A percentile compares a stretch with the other conserved stretches of the same genome.
These are phyloP conservation scores for Cotoneaster glaucophyllus DNA, from an alignment of 306 rosid genomes.

Conservation along the genomic window DNA sequence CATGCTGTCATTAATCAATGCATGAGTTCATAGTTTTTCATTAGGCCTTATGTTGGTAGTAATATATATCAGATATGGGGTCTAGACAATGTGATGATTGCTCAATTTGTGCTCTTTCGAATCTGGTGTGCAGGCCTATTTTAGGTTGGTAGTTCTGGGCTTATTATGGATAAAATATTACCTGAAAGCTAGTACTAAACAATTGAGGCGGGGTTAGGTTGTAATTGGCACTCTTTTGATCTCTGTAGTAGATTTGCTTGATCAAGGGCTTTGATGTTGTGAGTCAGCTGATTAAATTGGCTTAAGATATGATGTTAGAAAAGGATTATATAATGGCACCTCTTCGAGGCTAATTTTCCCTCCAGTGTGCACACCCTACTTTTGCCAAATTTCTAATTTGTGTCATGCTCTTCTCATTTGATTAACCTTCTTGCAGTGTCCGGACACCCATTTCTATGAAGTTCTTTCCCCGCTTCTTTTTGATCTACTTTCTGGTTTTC, in stretches of 20 bases:
- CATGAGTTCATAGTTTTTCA: neutral
- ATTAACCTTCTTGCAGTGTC: slow-evolving; percentile 59
- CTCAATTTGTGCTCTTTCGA: neutral
- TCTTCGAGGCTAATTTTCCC: neutral
- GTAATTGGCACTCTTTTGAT: neutral
- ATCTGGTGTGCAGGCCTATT: neutral
- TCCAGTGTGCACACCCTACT: neutral
- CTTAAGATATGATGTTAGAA: neutral
- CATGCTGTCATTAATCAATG: neutral
- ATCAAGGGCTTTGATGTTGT: neutral
- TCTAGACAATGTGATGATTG: neutral
- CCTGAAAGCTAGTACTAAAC: neutral
- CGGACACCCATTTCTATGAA: slow-evolving; percentile 99
- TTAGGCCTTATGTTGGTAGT: neutral
- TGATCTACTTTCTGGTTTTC: slow-evolving; percentile 91
- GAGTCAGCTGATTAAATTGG: neutral
- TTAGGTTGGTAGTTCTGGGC: neutral
- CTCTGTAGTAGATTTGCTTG: neutral
- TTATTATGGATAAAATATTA: neutral
- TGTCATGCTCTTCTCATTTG: slow-evolving; percentile 29
- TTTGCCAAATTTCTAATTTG: neutral
- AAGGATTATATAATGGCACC: neutral
- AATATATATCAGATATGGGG: neutral
- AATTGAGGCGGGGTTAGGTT: neutral
- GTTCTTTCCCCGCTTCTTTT: slow-evolving; percentile 98